phyloP scores from a whole-genome alignment of 768 basidiomycete species.

The Thelephora ganbajun region DNA sequence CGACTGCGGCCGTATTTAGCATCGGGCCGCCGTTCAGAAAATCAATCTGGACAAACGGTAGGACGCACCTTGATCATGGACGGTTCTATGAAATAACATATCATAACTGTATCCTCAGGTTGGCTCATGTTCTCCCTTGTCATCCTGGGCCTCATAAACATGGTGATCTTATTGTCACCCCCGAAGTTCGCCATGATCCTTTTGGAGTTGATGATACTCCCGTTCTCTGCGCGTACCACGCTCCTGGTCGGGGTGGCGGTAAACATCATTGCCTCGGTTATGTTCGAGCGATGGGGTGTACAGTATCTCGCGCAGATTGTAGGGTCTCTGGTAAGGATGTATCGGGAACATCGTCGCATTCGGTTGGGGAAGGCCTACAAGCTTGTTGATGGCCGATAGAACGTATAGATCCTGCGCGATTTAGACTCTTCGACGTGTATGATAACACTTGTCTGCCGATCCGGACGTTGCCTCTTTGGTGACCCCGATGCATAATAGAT shows the following conservation, averaged over 20 bases:
- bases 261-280: conserved; percentile 60
- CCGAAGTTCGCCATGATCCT: conserved; percentile 41
- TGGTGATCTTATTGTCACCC: conserved; percentile 64
- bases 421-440: too few species aligned
- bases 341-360: conserved; percentile 28
- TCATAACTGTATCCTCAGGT: conserved; percentile 26
- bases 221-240: conserved; percentile 48
- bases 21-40: conserved; percentile 96
- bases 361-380: conserved; percentile 75
- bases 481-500: too few species aligned
- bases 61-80: conserved; percentile 12
- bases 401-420: too few species aligned
- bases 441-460: too few species aligned
- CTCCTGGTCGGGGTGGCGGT: conserved; percentile 52
- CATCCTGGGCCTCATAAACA: conserved; percentile 55
- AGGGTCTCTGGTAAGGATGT: conserved; percentile 30
- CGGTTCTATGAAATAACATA: background rate
- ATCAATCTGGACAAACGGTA: conserved; percentile 91
- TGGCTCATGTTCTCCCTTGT: conserved; percentile 73
- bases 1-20: conserved; percentile 94
- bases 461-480: too few species aligned
- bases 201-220: conserved; percentile 68
- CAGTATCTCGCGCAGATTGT: conserved; percentile 39
- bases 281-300: conserved; percentile 70
- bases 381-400: conserved; percentile 25